Evolutionary conservation across 768 basidiomycete species (phyloP), one percentile per base, ranked within the genome.

Genomic region (Boletus insuetus): DNA sequence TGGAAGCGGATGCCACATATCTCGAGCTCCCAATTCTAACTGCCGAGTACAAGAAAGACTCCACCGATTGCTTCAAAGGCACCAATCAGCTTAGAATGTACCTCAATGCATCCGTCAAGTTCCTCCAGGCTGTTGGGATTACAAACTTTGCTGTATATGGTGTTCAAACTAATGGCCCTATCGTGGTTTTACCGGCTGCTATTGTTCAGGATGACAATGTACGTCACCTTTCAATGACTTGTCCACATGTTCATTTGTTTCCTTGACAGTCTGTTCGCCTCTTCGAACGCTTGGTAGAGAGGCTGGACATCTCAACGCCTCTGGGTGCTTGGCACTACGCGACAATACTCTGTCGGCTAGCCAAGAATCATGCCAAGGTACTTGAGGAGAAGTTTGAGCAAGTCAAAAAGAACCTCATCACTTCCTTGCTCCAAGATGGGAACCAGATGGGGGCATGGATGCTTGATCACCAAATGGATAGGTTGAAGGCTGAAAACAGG

Each of bases 311-410:
- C 1, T 58, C 54, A 3, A 56, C 49, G 24, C 49, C 50, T 1
- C 13, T 58, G n/a, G 54, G 54, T 29, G 54, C 58, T 20, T 57
- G 55, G 55, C 54, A 57, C 42, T 52, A 57, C 5, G 50, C 55
- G 0, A 52, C 55, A 3, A 51, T 59, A 44, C 55, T 52, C 14
- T 52, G 55, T 37, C 41, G 58, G 12, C 50, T 58, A 4, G 58
- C 55, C 0, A 17, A 58, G 22, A 44, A 39, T n/a, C 55, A 52
- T 8, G 46, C 46, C 1, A 31, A 45, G 42, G 19, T 26, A 2
- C 19, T 57, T 0, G 49, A 45, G 13, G 5, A 34, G 4, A 39
- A 38, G 22, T 51, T 56, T 24, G 34, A 32, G 31, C 20, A 24
- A 5, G 26, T 51, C 32, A 42, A n/a, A 42, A 45, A 46, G 17